Evolutionary conservation across 306 rosid genomes (phyloP), one percentile per base, ranked within the genome.

Genomic region (Begonia masoniana): DNA sequence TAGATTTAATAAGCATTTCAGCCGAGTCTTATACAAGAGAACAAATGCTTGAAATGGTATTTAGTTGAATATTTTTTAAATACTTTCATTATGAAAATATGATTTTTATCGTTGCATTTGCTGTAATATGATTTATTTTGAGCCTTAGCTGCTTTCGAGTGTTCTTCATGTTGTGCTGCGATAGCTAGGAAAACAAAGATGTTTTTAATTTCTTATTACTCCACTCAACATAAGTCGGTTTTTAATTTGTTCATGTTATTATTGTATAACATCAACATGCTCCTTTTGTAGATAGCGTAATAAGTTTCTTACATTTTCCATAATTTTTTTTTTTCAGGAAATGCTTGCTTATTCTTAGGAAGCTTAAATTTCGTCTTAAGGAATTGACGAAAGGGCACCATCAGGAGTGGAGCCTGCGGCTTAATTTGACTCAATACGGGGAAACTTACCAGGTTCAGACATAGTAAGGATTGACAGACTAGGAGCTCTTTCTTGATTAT

Each of bases 21-120:
- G 92, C 77, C 15, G 85, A 83, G 62, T 60, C 94, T 4, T 85
- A 83, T 80, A 78, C 92, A 50, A 85, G 96, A 68, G 85, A 76
- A 43, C 85, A 87, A 69, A 64, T 87, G 84, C 91, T 87, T 52
- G 79, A 41, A 73, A 83, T 81, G 96, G 94, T 80, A 74, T 13
- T n/a, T 66, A 16, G 13, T 54, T 60, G 16, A 52, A 15, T 58
- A 15, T 13, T 21, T 49, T 47, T 10, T 1, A 15, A 43, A 14
- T 7, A 19, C 55, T 39, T 50, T 9, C 21, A 26, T 55, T 14
- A 15, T 49, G 4, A 6, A 50, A 16, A 16, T 0, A 19, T n/a
- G 4, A 7, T 51, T 41, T 47, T 42, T 14, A 15, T 15, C 10
- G 12, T 13, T 41, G 36, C 7, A 12, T 12, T 26, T 26, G 7